Base-by-base conservation (phyloP, 257 asterid species). In the Solanum appendiculatum region DNA sequence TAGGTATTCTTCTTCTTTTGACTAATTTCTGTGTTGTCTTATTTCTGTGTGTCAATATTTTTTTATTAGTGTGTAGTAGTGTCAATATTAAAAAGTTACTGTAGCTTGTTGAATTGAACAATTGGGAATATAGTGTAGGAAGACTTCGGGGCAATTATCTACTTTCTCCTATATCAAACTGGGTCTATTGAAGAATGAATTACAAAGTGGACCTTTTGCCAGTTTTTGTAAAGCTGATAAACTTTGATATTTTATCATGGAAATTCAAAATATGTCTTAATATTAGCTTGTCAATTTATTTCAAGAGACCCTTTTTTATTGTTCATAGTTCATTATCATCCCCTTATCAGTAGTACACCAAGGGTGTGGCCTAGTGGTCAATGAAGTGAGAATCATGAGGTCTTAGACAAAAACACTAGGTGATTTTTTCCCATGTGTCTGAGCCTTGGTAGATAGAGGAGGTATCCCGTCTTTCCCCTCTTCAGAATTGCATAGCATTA, bases 1-100 rank as follows among this genome's bases (percentile, higher is more conserved):
- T 86, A 91, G 99, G 99, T 97, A 94, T 81, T 80, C 12, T 46
- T 42, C 63, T 77, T 80, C 66, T 44, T 44, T 13, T 29, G 40
- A 80, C 2, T 80, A 42, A 48, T 80, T 7, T 46, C 42, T 46
- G 66, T 5, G 1, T 72, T 36, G 9, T 36, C 81, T 72, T 72
- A 36, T 36, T 20, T 72, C 15, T 36, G 18, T 72, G 29, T 72
- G 2, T 78, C 25, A 8, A 42, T 78, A 7, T 15, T n/a, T n/a
- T 12, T 74, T 40, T 9, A 40, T 23, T 40, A 31, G 36, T 77
- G 7, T 9, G 2, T 13, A n/a, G 23, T 25, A 13, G 23, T 14
- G 25, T 25, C 84, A 78, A 54, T 54, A 2, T 42, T 42, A 27
- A 78, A 7, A 56, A 1, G 63, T 44, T 5, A 25, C 15, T 8